Conservation (phyloP, 148 eudicot species). For the Fagopyrum homotropicum region DNA sequence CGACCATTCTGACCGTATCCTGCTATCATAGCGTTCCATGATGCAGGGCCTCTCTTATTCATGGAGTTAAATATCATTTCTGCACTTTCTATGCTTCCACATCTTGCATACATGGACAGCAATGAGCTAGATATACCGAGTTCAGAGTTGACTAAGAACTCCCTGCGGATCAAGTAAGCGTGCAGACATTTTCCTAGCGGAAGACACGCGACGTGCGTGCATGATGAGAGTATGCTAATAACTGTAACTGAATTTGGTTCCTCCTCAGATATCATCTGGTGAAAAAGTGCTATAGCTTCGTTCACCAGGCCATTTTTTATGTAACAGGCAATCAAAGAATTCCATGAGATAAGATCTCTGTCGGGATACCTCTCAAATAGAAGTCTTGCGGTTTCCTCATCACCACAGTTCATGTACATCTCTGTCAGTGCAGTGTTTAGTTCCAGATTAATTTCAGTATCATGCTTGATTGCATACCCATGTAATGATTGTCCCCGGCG, state of each 20-base stretch:
- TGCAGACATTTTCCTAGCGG: constrained; percentile 39
- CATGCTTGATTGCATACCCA: constrained; percentile 30
- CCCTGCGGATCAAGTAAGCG: constrained; percentile 34
- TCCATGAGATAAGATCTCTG: constrained; percentile 44
- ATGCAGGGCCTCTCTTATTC: constrained; percentile 24
- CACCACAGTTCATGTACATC: constrained; percentile 42
- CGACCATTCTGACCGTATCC: constrained; percentile 40
- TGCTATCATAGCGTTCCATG: constrained; percentile 43
- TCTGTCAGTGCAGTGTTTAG: constrained; percentile 38
- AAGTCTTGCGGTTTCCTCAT: constrained; percentile 25
- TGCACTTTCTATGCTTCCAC: constrained; percentile 34
- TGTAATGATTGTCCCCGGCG: constrained; percentile 35
- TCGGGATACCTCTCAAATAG: constrained; percentile 29
- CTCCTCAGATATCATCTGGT: constrained; percentile 28
- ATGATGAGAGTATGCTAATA: constrained; percentile 33
- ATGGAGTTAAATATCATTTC: constrained; percentile 31
- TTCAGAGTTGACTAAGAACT: constrained; percentile 21
- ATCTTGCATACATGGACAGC: constrained; percentile 47
- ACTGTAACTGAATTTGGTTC: constrained; percentile 34
- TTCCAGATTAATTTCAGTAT: constrained; percentile 23
- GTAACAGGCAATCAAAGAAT: constrained; percentile 35
- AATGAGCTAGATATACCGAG: constrained; percentile 32
- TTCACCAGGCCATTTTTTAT: constrained; percentile 23
- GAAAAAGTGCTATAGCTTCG: constrained; percentile 28
- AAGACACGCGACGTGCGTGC: constrained; percentile 34